phyloP scores from a whole-genome alignment of 768 basidiomycete genomes.

The Suillus cothurnatus region DNA sequence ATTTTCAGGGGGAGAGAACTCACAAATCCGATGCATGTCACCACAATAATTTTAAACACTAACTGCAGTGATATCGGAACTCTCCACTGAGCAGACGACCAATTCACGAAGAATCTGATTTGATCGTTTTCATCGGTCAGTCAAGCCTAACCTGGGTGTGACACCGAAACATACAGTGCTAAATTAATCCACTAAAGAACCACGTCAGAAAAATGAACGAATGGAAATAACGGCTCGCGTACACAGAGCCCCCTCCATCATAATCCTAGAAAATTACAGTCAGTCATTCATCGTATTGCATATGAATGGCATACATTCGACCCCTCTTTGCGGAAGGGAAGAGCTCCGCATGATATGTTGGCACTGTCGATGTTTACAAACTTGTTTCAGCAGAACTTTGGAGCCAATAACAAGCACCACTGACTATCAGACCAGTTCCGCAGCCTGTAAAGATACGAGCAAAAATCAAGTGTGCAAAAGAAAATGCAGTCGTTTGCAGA shows the following conservation, averaged over 20 bases:
- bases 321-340: constrained; percentile 44
- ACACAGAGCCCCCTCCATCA: constrained; percentile 11
- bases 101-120: constrained; percentile 35
- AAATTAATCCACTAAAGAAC: constrained; percentile 41
- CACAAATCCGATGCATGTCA: constrained; percentile 35
- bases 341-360: constrained; percentile 48
- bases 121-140: not conserved
- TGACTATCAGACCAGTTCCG: constrained; percentile 43
- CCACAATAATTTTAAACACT: constrained; percentile 40
- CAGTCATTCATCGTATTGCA: not conserved
- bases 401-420: not conserved
- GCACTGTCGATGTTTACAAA: constrained; percentile 44
- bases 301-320: constrained; percentile 23
- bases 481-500: constrained; percentile 38
- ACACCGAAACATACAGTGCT: constrained; percentile 32
- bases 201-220: not conserved
- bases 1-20: constrained; percentile 13
- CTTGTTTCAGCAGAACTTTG: not conserved
- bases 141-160: not conserved
- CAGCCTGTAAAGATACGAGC: constrained; percentile 43
- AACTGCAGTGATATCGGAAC: constrained; percentile 45
- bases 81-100: constrained; percentile 43
- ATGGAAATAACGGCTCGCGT: not conserved
- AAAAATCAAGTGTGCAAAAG: constrained; percentile 43
- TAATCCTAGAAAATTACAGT: constrained; percentile 6